phyloP scores from a whole-genome alignment of 1,139 yeast species.

The Kodamaea fungicola region DNA sequence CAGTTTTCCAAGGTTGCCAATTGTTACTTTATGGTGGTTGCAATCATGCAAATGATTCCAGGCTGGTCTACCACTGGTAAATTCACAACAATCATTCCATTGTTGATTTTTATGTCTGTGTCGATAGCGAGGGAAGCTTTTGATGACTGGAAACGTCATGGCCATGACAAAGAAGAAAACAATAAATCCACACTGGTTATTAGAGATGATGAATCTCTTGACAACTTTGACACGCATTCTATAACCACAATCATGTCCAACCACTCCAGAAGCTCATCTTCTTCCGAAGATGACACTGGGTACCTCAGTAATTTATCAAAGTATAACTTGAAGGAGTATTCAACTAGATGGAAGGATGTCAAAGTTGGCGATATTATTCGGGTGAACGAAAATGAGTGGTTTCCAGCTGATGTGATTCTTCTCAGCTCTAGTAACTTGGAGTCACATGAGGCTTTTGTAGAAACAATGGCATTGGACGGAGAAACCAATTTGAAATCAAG shows the following conservation, averaged over 20 bases:
- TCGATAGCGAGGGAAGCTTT: conserved; percentile 91
- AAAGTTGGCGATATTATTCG: conserved; percentile 81
- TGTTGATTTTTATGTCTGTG: conserved; percentile 80
- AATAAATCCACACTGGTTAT: conserved; percentile 51
- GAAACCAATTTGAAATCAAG: conserved; percentile 86
- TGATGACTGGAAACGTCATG: conserved; percentile 88
- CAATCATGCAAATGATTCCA: conserved; percentile 93
- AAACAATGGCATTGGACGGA: conserved; percentile 97
- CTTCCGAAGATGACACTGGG: conserved; percentile 3
- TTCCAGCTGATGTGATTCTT: conserved; percentile 84
- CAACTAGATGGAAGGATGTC: conserved; percentile 67
- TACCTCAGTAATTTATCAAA: conserved; percentile 24
- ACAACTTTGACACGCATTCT: conserved; percentile 34
- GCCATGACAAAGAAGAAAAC: conserved; percentile 83
- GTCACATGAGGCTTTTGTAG: conserved; percentile 76
- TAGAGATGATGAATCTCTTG: conserved; percentile 26
- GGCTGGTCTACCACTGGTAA: conserved; percentile 98
- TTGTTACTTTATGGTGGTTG: conserved; percentile 77
- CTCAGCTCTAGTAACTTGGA: conserved; percentile 56
- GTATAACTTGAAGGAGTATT: conserved; percentile 31
- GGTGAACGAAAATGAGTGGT: conserved; percentile 78
- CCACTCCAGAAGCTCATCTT: conserved; percentile 12
- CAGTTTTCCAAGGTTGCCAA: conserved; percentile 94
- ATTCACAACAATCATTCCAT: conserved; percentile 90
- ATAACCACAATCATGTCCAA: conserved; percentile 38